Evolutionary conservation across 1,284 basidiomycete species (phyloP), one percentile per base, ranked within the genome.

Genomic region (Leccinum solheimii): DNA sequence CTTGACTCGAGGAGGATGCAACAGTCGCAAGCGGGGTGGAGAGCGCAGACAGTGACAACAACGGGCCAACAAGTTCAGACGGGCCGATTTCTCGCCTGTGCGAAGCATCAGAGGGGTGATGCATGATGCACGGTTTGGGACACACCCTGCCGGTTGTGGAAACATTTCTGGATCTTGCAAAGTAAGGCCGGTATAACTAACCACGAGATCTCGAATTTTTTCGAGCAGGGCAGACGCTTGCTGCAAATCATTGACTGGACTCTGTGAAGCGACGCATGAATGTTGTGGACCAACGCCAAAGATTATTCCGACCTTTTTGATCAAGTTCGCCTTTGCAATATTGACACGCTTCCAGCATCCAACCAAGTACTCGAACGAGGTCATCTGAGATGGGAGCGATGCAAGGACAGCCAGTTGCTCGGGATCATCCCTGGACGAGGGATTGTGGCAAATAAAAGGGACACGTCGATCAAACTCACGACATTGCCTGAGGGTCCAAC

Each of bases 101-200:
- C 14, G 53, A 34, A 19, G 21, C 9, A 59, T 70, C 40, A 64
- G 64, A 61, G 61, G 8, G 40, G 23, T n/a, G 27, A 32, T 26
- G 45, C 3, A 13, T 27, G 48, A 32, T 50, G 6, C 19, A 52
- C 19, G 16, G 5, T n/a, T 40, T 50, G 26, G 57, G 52, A 82
- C 87, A 34, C 75, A 92, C 87, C 84, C 84, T 62, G 76, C 66
- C 0, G 95, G 94, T 70, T 95, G 92, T 53, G 94, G 92, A 68
- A 99, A 98, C 91, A 98, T 96, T 51, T 86, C 87, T 0, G 96
- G 93, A 64, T 96, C 95, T 76, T 97, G 94, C 9, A 99, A 79
- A 14, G 87, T 91, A 61, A 98, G 83, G 8, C 96, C 96, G 13
- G 90, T 85, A 75, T 99, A 99, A 58, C 92, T 95, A 63, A 98